A percentile compares a stretch with the other conserved stretches of the same genome.
These are phyloP conservation scores for Mycena crocata DNA, from an alignment of 768 basidiomycete genomes.

Conservation along the genomic window DNA sequence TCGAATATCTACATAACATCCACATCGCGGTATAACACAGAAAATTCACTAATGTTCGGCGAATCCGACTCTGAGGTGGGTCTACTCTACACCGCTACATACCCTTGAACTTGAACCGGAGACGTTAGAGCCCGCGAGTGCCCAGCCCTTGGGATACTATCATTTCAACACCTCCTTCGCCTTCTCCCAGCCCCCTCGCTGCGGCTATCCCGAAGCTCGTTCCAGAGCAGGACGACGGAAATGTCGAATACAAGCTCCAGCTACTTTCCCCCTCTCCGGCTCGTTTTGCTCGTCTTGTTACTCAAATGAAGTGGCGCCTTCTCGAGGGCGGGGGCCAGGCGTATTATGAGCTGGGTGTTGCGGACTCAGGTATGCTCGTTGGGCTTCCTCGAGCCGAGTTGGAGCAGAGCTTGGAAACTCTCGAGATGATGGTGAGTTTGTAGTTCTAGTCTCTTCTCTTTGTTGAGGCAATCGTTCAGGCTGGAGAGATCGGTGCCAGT, in stretches of 20 bases:
- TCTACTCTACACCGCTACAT: too few relatives aligned
- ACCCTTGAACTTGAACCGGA: too few relatives aligned
- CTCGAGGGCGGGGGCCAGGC: slow-evolving; percentile 88
- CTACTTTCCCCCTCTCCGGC: slow-evolving; percentile 81
- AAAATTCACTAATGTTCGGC: slow-evolving; percentile 70
- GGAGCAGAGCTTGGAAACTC: slow-evolving; percentile 83
- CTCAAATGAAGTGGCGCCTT: slow-evolving; percentile 95
- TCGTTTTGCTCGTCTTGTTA: slow-evolving; percentile 87
- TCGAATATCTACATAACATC: slow-evolving; percentile 60
- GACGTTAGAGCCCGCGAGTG: slow-evolving; percentile 79
- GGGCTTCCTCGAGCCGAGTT: slow-evolving; percentile 82
- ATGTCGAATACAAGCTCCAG: slow-evolving; percentile 95
- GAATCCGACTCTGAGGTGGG: slow-evolving; percentile 87
- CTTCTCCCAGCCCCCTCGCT: slow-evolving; percentile 48
- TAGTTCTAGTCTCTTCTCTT: neutral
- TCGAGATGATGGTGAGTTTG: slow-evolving; percentile 90
- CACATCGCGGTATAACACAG: neutral
- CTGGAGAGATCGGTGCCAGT: slow-evolving; percentile 58
- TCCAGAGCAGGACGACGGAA: slow-evolving; percentile 87
- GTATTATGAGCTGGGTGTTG: slow-evolving; percentile 85
- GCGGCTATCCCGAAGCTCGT: slow-evolving; percentile 71
- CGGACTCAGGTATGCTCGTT: slow-evolving; percentile 88
- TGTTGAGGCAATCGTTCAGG: too few relatives aligned
- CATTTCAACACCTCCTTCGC: slow-evolving; percentile 65
- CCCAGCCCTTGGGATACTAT: slow-evolving; percentile 88